These are phyloP conservation scores for Clavispora carvajalis DNA, from an alignment of 805 yeast species.

Conservation along the genomic window DNA sequence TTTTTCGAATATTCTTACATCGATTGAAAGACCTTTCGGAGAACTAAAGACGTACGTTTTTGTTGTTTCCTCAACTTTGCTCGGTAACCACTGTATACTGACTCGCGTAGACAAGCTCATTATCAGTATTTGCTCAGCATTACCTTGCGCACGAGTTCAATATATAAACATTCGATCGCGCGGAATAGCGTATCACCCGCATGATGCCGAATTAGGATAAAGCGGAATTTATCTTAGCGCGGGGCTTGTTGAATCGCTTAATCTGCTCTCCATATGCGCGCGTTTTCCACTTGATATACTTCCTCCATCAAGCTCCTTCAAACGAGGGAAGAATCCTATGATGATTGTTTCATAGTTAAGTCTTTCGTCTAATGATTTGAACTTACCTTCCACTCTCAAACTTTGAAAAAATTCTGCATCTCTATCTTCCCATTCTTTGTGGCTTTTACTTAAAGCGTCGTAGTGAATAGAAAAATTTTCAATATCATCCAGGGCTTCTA, in stretches of 20 bases:
- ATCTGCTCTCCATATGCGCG: not conserved
- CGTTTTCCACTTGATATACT: slow-evolving; percentile 13
- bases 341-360: slow-evolving; percentile 31
- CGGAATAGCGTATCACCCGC: not conserved
- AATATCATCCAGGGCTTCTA: slow-evolving; percentile 47
- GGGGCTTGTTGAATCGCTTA: not conserved
- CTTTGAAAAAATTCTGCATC: slow-evolving; percentile 26
- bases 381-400: slow-evolving; percentile 16
- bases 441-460: slow-evolving; percentile 30
- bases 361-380: slow-evolving; percentile 18
- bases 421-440: slow-evolving; percentile 37
- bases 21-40: slow-evolving; percentile 42
- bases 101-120: slow-evolving; percentile 42
- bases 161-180: not conserved
- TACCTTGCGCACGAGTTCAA: too few relatives aligned
- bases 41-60: slow-evolving; percentile 46
- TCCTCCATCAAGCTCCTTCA: slow-evolving; percentile 36
- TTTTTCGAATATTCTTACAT: slow-evolving; percentile 29
- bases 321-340: slow-evolving; percentile 27
- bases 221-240: not conserved
- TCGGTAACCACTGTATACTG: slow-evolving; percentile 50
- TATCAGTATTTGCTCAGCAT: too few relatives aligned
- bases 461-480: slow-evolving; percentile 48
- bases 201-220: not conserved
- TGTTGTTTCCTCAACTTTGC: slow-evolving; percentile 37